Conservation (phyloP, 257 asterid genomes). For the Haberlea rhodopensis region DNA sequence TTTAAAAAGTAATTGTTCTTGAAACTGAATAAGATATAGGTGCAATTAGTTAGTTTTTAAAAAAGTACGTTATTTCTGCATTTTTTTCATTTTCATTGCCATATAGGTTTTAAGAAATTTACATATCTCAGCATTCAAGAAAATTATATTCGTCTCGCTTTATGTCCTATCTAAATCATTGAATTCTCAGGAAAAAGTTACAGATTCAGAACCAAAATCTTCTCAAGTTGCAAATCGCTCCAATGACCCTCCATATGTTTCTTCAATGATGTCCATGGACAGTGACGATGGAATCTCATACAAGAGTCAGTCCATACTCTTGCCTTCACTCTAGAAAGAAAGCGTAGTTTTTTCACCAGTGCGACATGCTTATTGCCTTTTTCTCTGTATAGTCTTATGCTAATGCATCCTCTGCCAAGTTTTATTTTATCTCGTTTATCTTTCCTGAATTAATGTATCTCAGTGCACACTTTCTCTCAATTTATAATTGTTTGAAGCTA, state of each 20-base stretch:
- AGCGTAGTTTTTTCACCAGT: not conserved
- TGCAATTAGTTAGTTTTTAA: too few relatives aligned
- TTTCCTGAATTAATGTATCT: not conserved
- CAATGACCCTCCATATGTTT: conserved; percentile 69
- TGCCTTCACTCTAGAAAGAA: not conserved
- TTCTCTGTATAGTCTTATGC: not conserved
- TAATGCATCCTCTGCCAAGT: not conserved
- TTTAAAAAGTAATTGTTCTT: too few relatives aligned
- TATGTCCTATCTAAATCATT: conserved; percentile 24
- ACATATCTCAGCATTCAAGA: too few relatives aligned
- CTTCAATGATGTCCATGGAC: conserved; percentile 61
- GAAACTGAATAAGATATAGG: too few relatives aligned
- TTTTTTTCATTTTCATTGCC: too few relatives aligned
- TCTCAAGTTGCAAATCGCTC: conserved; percentile 59
- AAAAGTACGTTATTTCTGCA: too few relatives aligned
- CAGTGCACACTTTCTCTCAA: not conserved
- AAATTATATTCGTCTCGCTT: not conserved
- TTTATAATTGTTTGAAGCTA: not conserved
- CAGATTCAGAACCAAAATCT: conserved; percentile 62
- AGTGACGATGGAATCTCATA: conserved; percentile 81
- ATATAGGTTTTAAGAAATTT: not conserved
- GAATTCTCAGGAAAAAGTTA: conserved; percentile 62
- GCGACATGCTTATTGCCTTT: conserved; percentile 22
- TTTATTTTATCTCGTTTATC: not conserved
- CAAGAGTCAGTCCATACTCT: conserved; percentile 47